phyloP scores from a whole-genome alignment of 768 basidiomycete species.

The Trametes punicea region DNA sequence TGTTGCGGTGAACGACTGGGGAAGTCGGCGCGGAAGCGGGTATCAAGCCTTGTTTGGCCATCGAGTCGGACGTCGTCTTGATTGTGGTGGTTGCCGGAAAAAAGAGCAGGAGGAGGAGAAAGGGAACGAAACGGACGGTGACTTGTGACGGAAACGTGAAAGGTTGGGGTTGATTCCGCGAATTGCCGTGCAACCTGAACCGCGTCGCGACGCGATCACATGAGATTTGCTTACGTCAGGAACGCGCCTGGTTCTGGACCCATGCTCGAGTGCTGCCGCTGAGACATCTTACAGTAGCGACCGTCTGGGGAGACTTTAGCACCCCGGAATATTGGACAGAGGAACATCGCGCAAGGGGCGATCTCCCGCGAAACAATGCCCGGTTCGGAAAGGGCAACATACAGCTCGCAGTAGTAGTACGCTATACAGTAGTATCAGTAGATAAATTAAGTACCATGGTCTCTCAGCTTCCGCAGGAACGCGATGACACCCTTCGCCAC shows the following conservation, averaged over 20 bases:
- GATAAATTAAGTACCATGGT: not conserved
- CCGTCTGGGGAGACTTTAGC: no score
- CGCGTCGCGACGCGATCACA: conserved; percentile 20
- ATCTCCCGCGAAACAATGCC: no score
- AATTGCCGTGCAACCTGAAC: conserved; percentile 17
- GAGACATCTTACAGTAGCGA: not conserved
- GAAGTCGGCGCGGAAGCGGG: conserved; percentile 45
- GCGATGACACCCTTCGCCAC: conserved; percentile 42
- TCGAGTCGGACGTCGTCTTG: conserved; percentile 20
- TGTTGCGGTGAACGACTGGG: conserved; percentile 38
- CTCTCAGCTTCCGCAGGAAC: conserved; percentile 46
- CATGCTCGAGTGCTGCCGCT: not conserved
- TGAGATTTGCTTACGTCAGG: conserved; percentile 14
- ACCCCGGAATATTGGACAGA: not conserved
- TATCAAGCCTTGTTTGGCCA: conserved; percentile 28
- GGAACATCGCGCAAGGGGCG: no score
- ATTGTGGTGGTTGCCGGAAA: conserved; percentile 24
- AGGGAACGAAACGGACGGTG: conserved; percentile 6
- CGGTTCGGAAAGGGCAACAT: no score
- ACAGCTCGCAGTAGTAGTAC: no score
- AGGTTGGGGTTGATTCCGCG: conserved; percentile 17
- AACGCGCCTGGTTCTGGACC: conserved; percentile 6
- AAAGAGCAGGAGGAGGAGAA: conserved; percentile 11
- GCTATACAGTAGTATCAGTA: no score
- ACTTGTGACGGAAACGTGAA: conserved; percentile 22